Percentiles rank a stretch among this genome's conserved stretches.
Conservation (phyloP, 805 yeast species). For the Kluyveromyces dobzhanskii region DNA sequence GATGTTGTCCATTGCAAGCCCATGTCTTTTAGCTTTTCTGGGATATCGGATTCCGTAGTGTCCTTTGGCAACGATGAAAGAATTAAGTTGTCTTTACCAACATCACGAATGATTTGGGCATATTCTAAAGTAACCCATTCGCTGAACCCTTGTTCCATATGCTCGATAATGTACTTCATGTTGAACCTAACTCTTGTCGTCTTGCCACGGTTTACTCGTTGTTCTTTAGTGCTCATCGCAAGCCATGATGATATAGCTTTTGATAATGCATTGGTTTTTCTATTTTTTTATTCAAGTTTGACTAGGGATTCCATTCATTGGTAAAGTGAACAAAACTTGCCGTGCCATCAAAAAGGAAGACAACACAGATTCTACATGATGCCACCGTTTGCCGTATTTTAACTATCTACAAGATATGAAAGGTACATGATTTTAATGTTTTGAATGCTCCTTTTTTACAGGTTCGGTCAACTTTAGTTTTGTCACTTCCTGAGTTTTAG, state of each 20-base stretch:
- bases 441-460: no score
- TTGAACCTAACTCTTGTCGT: neutral
- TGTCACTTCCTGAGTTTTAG: neutral
- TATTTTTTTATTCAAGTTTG: no score
- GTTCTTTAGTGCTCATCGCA: neutral
- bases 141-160: slow-evolving; percentile 95
- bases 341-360: no score
- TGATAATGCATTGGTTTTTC: no score
- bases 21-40: slow-evolving; percentile 45
- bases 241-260: no score
- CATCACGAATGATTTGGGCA: slow-evolving; percentile 69
- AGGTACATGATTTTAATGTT: no score
- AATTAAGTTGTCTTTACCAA: slow-evolving; percentile 67
- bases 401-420: no score
- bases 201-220: neutral
- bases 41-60: slow-evolving; percentile 57
- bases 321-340: no score
- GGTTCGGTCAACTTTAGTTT: neutral
- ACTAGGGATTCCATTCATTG: no score
- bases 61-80: slow-evolving; percentile 66
- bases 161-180: slow-evolving; percentile 92
- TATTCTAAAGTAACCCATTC: slow-evolving; percentile 93
- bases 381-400: no score
- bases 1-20: slow-evolving; percentile 78
- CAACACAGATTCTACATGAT: no score